These are phyloP conservation scores for Calonectria fujianensis DNA, from an alignment of 2,329 filamentous ascomycete genomes.

Conservation along the genomic window DNA sequence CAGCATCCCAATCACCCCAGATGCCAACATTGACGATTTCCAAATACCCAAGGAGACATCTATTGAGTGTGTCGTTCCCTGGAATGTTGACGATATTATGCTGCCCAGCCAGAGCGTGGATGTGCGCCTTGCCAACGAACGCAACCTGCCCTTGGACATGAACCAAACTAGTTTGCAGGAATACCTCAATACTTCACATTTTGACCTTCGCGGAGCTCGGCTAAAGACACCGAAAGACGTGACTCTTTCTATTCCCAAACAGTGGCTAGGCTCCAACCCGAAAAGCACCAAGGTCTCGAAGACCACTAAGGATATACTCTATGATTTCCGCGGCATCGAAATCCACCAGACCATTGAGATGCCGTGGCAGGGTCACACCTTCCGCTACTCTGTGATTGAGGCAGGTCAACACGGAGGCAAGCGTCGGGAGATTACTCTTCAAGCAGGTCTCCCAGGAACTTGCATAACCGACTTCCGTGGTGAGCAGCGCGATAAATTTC, in stretches of 20 bases:
- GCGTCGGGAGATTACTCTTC: conserved; percentile 69
- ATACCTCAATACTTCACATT: conserved; percentile 67
- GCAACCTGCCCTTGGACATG: conserved; percentile 63
- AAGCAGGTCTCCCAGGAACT: conserved; percentile 34
- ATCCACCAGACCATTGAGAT: conserved; percentile 68
- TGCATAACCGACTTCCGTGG: conserved; percentile 9
- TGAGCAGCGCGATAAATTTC: conserved; percentile 46
- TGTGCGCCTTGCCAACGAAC: conserved; percentile 64
- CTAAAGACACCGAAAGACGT: conserved; percentile 62
- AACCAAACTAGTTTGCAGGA: conserved; percentile 59
- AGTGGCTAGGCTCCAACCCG: conserved; percentile 29
- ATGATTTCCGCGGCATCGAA: conserved; percentile 71
- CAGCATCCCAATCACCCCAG: conserved; percentile 56
- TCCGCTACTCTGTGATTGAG: conserved; percentile 72
- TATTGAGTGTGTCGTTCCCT: conserved; percentile 57
- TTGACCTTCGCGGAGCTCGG: conserved; percentile 66
- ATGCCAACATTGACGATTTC: conserved; percentile 55
- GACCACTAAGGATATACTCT: conserved; percentile 52
- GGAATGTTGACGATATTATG: conserved; percentile 64
- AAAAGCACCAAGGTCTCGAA: neutral
- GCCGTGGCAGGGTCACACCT: conserved; percentile 64
- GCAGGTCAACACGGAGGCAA: conserved; percentile 71
- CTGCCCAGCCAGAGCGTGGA: conserved; percentile 69
- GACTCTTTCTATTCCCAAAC: conserved; percentile 40
- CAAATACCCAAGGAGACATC: conserved; percentile 56